Evolutionary conservation across 2,329 filamentous ascomycete genomes (phyloP), one percentile per base, ranked within the genome.

Genomic region (Ampelomyces quisqualis): DNA sequence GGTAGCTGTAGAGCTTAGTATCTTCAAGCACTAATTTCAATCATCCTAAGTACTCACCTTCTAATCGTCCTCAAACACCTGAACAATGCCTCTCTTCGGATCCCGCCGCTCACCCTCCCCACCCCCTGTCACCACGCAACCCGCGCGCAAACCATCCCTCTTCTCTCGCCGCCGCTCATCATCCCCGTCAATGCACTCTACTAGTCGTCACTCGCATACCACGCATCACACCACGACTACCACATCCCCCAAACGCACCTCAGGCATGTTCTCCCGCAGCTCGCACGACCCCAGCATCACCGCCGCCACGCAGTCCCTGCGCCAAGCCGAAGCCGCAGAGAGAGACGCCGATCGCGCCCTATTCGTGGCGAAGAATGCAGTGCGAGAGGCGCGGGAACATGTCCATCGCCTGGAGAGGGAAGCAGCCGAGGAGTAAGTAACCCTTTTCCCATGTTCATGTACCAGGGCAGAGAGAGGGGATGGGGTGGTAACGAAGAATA

Each of bases 301-400:
- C 1, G 72, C 77, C 15, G 84, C 84, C 0, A 73, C 79, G 3
- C 78, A 86, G 65, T 76, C 78, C 22, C 77, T 87, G 14, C 70
- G 81, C 52, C 67, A 70, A 31, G 84, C 84, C 19, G 84, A 87
- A 68, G 61, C 69, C 0, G 81, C 82, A 0, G 84, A 87, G 68
- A 67, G 71, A 5, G 81, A 86, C 13, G 84, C 84, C 0, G 84
- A 86, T 53, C 73, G 77, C 2, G 84, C 83, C 0, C 65, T 86
- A 10, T 71, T 77, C 7, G 73, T 78, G 7, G 82, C 83, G 0
- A 73, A 78, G 38, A 57, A 73, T 21, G 77, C 78, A 2, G 84
- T 85, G 0, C 73, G 76, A 18, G 80, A 84, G 50, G 84, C 84
- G 0, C 72, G 78, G 21, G 81, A 82, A 31, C 77, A 86, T 47